These are phyloP conservation scores for Diaporthe vaccinii DNA, from an alignment of 2,329 filamentous ascomycete species.

Conservation along the genomic window DNA sequence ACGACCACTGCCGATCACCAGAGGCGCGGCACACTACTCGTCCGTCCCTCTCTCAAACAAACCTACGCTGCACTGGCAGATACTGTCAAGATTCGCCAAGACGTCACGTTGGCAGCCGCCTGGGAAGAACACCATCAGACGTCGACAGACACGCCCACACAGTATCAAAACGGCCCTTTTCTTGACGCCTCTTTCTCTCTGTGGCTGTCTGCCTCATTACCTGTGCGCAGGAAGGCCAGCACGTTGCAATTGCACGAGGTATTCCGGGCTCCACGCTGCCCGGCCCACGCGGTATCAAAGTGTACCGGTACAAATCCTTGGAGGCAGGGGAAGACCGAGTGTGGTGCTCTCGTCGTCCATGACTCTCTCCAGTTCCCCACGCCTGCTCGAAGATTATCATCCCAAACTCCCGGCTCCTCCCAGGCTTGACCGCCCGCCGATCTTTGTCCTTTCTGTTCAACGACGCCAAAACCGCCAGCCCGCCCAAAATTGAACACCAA, in stretches of 20 bases:
- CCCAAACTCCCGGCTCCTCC: constrained; percentile 43
- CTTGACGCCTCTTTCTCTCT: neutral
- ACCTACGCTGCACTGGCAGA: constrained; percentile 25
- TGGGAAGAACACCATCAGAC: constrained; percentile 10
- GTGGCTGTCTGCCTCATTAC: neutral
- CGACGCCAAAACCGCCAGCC: constrained; percentile 38
- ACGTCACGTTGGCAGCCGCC: constrained; percentile 20
- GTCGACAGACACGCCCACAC: neutral
- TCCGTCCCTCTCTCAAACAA: constrained; percentile 24
- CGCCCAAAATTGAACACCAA: constrained; percentile 34
- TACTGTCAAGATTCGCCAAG: constrained; percentile 20
- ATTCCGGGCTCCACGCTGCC: constrained; percentile 14
- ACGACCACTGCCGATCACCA: constrained; percentile 35
- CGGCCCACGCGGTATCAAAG: constrained; percentile 27
- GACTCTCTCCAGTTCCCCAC: constrained; percentile 37
- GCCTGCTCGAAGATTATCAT: constrained; percentile 36
- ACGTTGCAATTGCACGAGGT: neutral
- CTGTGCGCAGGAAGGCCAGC: neutral
- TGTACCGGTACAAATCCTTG: constrained; percentile 28
- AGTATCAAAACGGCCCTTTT: neutral
- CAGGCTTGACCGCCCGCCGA: constrained; percentile 41
- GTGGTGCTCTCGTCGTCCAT: constrained; percentile 36
- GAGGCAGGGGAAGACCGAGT: constrained; percentile 19
- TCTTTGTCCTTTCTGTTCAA: constrained; percentile 41
- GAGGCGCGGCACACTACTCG: constrained; percentile 15